These are phyloP conservation scores for Penicillium sclerotiorum DNA, from an alignment of 2,329 filamentous ascomycete species.

Conservation along the genomic window DNA sequence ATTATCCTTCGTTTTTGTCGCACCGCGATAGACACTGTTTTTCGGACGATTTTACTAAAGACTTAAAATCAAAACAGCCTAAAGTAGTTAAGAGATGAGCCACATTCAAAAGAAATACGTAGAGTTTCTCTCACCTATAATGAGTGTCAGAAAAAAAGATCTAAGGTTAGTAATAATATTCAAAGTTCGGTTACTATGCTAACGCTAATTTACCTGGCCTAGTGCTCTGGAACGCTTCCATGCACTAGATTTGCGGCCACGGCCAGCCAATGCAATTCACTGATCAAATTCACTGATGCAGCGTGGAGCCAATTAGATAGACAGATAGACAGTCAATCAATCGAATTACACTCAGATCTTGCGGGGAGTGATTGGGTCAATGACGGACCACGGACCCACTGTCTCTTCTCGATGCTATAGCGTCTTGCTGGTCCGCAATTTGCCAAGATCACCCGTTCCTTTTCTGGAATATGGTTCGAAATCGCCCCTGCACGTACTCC, in stretches of 20 bases:
- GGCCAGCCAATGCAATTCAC: slow-evolving; percentile 1
- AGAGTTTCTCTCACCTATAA: slow-evolving; percentile 8
- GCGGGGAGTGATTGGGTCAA: neutral
- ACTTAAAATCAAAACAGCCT: too few species aligned
- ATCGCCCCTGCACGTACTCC: neutral
- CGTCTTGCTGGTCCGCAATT: neutral
- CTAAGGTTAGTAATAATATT: slow-evolving; percentile 7
- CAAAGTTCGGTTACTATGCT: neutral
- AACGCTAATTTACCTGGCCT: neutral
- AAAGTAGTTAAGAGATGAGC: too few species aligned
- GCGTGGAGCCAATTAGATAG: neutral
- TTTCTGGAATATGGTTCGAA: neutral
- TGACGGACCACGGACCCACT: neutral
- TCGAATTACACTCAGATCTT: neutral
- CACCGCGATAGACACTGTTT: too few species aligned
- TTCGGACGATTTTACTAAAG: too few species aligned
- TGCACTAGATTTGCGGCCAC: slow-evolving; percentile 1
- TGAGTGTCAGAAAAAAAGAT: slow-evolving; percentile 9
- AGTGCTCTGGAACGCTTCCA: slow-evolving; percentile 7
- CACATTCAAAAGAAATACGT: too few species aligned
- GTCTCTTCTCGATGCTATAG: neutral
- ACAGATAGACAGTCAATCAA: neutral
- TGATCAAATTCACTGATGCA: too few species aligned
- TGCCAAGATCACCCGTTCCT: neutral
- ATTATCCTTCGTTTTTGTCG: too few species aligned